Evolutionary conservation across 768 basidiomycete genomes (phyloP), one percentile per base, ranked within the genome.

Genomic region (Lepiota brunneoincarnata): DNA sequence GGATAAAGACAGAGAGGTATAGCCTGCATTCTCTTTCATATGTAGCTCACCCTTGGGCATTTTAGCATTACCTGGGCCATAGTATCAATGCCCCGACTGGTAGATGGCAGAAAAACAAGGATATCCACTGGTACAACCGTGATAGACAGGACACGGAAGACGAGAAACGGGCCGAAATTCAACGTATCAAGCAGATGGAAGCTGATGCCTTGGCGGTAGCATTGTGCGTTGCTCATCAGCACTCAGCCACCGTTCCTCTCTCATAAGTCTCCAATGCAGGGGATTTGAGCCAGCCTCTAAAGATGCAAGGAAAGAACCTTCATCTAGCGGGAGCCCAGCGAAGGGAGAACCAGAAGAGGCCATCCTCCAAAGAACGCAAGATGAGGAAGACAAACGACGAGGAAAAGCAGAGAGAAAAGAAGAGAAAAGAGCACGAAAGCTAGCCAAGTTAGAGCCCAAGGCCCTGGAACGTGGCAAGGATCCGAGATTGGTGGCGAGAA

Each of bases 81-180:
- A 91, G 91, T 49, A 83, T 97, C 72, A 95, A 95, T 64, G 95
- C 95, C 2, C 95, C 95, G 0, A 91, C 91, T 1, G 95, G 95
- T 1, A 78, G 95, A 43, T 98, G 95, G 95, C 95, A 97, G 72
- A 95, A 95, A 72, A 93, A 93, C 74, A 93, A 95, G 67, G 95
- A 98, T 63, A 73, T 98, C 14, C 94, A 96, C 63, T 98, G 95
- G 95, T 98, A 96, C 66, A 82, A 75, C 62, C 84, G 94, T 24
- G 91, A 93, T 18, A n/a, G 41, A 31, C 63, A 65, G 1, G 58
- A 63, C 12, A 61, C 60, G 2, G 81, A 81, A 12, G 67, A 67
- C 10, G 82, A 83, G 57, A 75, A 81, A 51, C 62, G 49, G 0
- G 92, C 87, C 57, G 95, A 98, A 72, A 86, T 97, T 28, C 72